These are phyloP conservation scores for Adenanthera pavonina DNA, from an alignment of 306 rosid genomes.

Conservation along the genomic window DNA sequence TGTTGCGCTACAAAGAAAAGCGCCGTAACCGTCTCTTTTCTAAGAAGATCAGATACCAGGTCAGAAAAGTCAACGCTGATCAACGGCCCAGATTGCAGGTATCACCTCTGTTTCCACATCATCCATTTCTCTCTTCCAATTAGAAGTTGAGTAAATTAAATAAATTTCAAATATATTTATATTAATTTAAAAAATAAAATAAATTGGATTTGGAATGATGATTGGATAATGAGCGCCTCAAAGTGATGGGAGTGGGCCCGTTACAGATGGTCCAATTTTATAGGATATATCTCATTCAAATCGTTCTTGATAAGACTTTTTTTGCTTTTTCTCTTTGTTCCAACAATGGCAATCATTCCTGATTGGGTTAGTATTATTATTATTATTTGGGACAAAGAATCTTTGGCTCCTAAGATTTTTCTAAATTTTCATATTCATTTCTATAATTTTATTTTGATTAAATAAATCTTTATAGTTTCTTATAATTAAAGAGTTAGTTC, in stretches of 20 bases:
- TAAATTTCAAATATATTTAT: too few relatives aligned
- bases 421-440: too few relatives aligned
- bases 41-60: constrained; percentile 73
- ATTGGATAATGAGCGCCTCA: not conserved
- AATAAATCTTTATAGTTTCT: too few relatives aligned
- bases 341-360: not conserved
- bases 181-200: too few relatives aligned
- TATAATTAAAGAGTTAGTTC: too few relatives aligned
- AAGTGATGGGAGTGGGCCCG: constrained; percentile 2
- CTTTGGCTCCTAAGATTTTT: too few relatives aligned
- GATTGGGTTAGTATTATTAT: too few relatives aligned
- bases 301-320: not conserved
- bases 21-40: constrained; percentile 65
- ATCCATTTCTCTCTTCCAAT: not conserved
- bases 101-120: not conserved
- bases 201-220: not conserved
- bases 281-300: constrained; percentile 9
- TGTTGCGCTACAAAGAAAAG: constrained; percentile 66
- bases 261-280: constrained; percentile 1
- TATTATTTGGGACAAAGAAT: too few relatives aligned
- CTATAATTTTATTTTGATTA: too few relatives aligned
- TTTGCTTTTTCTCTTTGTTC: not conserved
- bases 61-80: constrained; percentile 67
- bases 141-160: too few relatives aligned
- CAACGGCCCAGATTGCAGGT: constrained; percentile 80